A percentile compares a stretch with the other conserved stretches of the same genome.
These are phyloP conservation scores for Salvia rosmarinus DNA, from an alignment of 257 asterid genomes.

Conservation along the genomic window DNA sequence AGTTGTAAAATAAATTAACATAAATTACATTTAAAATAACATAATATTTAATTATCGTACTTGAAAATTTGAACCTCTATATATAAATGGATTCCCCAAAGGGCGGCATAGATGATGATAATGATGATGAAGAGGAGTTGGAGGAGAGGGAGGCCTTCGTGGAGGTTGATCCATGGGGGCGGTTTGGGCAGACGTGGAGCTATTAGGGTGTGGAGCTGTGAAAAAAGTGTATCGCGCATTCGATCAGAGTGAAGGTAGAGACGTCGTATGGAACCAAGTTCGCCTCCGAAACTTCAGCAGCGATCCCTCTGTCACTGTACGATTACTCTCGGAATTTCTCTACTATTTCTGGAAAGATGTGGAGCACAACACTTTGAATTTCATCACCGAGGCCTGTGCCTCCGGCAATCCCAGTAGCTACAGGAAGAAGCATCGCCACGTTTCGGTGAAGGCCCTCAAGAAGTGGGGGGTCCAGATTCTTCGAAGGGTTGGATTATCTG, in stretches of 20 bases:
- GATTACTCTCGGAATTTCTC: conserved; percentile 42
- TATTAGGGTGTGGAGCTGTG: conserved; percentile 51
- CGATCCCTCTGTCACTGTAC: conserved; percentile 39
- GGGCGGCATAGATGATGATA: background rate
- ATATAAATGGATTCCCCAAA: conserved; percentile 20
- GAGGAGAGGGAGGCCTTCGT: conserved; percentile 41
- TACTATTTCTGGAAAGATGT: conserved; percentile 51
- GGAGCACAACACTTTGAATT: conserved; percentile 42
- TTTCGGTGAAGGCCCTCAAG: conserved; percentile 49
- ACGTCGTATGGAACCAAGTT: conserved; percentile 61
- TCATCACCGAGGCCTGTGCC: conserved; percentile 52
- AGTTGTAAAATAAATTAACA: too few relatives aligned
- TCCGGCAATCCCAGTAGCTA: conserved; percentile 51
- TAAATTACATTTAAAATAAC: too few relatives aligned
- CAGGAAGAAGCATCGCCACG: conserved; percentile 51
- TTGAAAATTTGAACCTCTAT: too few relatives aligned
- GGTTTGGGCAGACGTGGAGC: conserved; percentile 48
- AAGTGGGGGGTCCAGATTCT: conserved; percentile 55
- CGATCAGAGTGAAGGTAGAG: conserved; percentile 50
- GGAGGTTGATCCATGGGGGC: conserved; percentile 53
- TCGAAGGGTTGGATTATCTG: conserved; percentile 45
- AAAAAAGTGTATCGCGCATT: conserved; percentile 54
- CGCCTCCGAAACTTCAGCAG: conserved; percentile 45
- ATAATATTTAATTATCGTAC: too few relatives aligned
- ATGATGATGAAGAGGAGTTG: conserved; percentile 10